phyloP scores from a whole-genome alignment of 2,329 filamentous ascomycete species.

The Zasmidium cellare region DNA sequence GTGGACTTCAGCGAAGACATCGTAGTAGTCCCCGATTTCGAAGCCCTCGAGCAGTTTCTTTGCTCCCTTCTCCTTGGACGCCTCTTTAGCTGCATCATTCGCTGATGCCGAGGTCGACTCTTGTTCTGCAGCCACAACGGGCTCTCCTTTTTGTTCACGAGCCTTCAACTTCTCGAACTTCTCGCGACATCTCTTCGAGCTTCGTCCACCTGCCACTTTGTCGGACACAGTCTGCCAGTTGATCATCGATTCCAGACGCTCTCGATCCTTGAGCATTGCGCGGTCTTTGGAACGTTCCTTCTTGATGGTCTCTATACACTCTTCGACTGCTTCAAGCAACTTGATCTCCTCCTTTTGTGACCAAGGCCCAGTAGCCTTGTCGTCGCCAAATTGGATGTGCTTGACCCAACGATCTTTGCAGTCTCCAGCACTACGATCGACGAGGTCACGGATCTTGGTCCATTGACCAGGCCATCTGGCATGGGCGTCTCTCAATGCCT shows the following conservation, averaged over 20 bases:
- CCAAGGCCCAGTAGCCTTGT: conserved; percentile 59
- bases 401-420: conserved; percentile 71
- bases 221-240: conserved; percentile 67
- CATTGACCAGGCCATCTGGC: conserved; percentile 58
- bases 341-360: conserved; percentile 58
- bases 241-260: conserved; percentile 55
- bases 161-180: conserved; percentile 62
- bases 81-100: conserved; percentile 15
- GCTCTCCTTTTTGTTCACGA: conserved; percentile 17
- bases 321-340: conserved; percentile 55
- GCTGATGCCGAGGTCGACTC: neutral
- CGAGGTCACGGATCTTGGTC: conserved; percentile 60
- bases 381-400: conserved; percentile 61
- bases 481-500: conserved; percentile 51
- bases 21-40: conserved; percentile 43
- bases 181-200: conserved; percentile 64
- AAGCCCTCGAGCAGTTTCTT: conserved; percentile 33
- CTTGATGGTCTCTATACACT: conserved; percentile 54
- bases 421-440: conserved; percentile 66
- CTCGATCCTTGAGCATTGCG: conserved; percentile 22
- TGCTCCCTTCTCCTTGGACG: conserved; percentile 17
- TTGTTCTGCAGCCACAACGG: neutral
- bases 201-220: conserved; percentile 62
- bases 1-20: conserved; percentile 40
- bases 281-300: conserved; percentile 23